Evolutionary conservation across 805 yeast species (phyloP).

Genomic region (Candida morakotiae): DNA sequence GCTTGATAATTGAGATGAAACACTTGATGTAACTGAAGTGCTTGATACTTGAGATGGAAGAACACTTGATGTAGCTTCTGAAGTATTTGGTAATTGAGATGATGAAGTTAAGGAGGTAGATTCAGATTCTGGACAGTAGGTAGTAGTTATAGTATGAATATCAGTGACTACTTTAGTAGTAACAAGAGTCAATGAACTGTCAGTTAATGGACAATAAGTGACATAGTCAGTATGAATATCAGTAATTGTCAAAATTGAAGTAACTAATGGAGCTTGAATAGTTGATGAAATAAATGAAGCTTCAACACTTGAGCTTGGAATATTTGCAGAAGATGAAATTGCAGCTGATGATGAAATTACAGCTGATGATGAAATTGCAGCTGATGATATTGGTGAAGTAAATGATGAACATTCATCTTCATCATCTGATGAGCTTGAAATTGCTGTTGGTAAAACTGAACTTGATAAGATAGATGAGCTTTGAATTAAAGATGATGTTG

Average conservation of each 20-base stretch:
- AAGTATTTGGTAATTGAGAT: neutral
- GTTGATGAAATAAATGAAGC: neutral
- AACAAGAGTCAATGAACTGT: neutral
- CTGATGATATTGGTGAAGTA: neutral
- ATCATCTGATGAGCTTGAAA: neutral
- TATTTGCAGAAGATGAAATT: neutral
- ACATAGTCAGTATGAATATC: constrained; percentile 1
- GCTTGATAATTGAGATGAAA: neutral
- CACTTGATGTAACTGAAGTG: neutral
- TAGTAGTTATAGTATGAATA: neutral
- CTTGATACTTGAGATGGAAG: neutral
- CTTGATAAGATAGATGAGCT: neutral
- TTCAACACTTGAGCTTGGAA: neutral
- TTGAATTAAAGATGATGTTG: neutral
- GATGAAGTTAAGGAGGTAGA: neutral
- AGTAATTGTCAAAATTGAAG: neutral
- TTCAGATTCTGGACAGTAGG: constrained; percentile 2
- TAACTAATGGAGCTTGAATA: neutral
- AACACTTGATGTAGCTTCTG: neutral
- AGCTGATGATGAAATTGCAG: neutral
- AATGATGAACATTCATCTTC: neutral
- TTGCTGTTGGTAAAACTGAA: neutral
- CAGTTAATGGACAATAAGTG: constrained; percentile 4
- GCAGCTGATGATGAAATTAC: constrained; percentile 1
- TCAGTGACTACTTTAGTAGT: constrained; percentile 1